Base-by-base conservation (phyloP, 2,329 filamentous ascomycete species). In the Nothophoma quercina region DNA sequence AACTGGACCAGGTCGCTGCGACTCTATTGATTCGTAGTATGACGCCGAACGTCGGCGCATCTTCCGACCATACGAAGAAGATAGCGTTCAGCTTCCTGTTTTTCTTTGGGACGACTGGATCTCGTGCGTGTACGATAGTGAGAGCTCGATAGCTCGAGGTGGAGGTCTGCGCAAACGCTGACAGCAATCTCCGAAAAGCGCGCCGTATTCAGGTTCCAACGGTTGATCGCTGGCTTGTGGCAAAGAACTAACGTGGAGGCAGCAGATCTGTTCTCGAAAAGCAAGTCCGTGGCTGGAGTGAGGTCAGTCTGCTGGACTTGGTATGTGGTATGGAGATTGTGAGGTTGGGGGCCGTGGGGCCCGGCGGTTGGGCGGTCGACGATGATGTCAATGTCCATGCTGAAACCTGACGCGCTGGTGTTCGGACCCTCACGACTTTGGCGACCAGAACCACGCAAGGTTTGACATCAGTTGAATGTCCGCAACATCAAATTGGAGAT, bases 321-420 rank as follows among this genome's bases (percentile, higher is more conserved):
- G 12, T 21, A 16, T 29, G 12, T 38, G 32, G 23, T 39, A 52
- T 47, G 42, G 49, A 52, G 42, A 42, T 52, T 49, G 32, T 23
- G 22, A 44, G 28, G 29, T 47, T 49, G 40, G 54, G 50, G 42
- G 48, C 46, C 40, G 28, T 30, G 33, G 32, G 43, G 32, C 36
- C 39, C 52, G 51, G 41, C 35, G 43, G 41, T 50, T 48, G 47
- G 38, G 36, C 21, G 41, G 19, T 30, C 42, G 51, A 55, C 42
- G 9, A 55, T 59, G 52, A 55, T 51, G 42, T 46, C 49, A 52
- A 46, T 18, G 36, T 41, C 25, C 22, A 43, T 36, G 54, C 50
- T 63, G 62, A 63, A 62, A 65, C 58, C 38, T 26, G 52, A 59
- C 54, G 60, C 60, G 60, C 56, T 57, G 51, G 49, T 35, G 36